Evolutionary conservation across 2,329 filamentous ascomycete genomes (phyloP).

Genomic region (Parastagonospora nodorum): DNA sequence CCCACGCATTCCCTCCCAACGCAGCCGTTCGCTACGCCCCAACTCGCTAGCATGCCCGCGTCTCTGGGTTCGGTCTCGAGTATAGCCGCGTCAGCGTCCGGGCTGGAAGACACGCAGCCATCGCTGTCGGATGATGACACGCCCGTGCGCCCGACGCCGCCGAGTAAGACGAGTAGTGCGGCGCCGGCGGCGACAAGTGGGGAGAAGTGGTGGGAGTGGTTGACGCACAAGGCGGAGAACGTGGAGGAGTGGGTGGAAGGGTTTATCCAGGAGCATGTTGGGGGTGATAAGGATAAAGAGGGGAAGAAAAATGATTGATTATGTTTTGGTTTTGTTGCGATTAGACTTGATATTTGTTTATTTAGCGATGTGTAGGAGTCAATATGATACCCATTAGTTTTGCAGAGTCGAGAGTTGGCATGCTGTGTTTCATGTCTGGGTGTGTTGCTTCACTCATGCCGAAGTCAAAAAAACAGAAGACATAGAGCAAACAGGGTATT

Average conservation of each 20-base stretch:
- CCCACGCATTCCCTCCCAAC: constrained; percentile 13
- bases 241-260: constrained; percentile 44
- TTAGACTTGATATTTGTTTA: too few relatives aligned
- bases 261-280: constrained; percentile 37
- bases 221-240: constrained; percentile 43
- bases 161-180: constrained; percentile 20
- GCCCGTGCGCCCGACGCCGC: constrained; percentile 4
- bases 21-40: constrained; percentile 3
- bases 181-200: constrained; percentile 13
- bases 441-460: too few relatives aligned
- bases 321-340: too few relatives aligned
- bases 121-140: constrained; percentile 9
- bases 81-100: constrained; percentile 27
- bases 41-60: constrained; percentile 22
- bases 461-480: too few relatives aligned
- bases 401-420: too few relatives aligned
- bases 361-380: too few relatives aligned
- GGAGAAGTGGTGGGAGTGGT: constrained; percentile 44
- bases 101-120: constrained; percentile 18
- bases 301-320: too few relatives aligned
- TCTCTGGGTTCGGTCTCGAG: constrained; percentile 23
- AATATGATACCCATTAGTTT: too few relatives aligned
- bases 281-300: not conserved
- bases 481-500: too few relatives aligned
- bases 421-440: too few relatives aligned